Evolutionary conservation across 1,284 basidiomycete species (phyloP).

Genomic region (Rhodotorula sp.): DNA sequence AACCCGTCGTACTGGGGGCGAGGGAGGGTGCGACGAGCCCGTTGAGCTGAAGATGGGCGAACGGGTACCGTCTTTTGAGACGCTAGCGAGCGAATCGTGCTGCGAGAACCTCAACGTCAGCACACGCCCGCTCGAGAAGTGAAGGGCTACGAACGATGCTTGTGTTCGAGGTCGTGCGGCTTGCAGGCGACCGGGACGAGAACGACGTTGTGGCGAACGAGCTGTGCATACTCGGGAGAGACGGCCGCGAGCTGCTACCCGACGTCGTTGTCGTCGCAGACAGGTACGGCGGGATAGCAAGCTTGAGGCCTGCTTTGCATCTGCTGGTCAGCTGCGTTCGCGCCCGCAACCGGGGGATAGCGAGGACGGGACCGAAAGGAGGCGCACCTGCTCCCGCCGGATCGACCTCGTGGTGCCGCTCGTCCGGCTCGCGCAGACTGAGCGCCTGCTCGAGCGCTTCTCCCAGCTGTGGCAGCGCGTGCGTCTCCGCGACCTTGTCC

Average conservation of each 20-base stretch:
- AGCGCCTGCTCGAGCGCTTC: neutral
- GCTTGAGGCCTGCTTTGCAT: neutral
- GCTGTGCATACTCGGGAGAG: slow-evolving; percentile 1
- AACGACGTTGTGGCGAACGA: slow-evolving; percentile 6
- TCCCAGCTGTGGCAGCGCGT: too few species aligned
- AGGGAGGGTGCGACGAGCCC: neutral
- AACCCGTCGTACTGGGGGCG: neutral
- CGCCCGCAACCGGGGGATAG: neutral
- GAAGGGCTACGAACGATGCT: neutral
- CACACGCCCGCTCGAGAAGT: neutral
- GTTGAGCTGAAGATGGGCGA: neutral
- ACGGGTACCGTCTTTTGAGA: neutral
- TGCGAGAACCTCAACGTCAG: neutral
- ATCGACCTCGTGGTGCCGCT: neutral
- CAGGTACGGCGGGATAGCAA: neutral
- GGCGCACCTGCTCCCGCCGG: neutral
- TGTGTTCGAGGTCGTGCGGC: slow-evolving; percentile 7
- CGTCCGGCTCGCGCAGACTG: neutral
- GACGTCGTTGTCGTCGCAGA: neutral
- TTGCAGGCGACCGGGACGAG: slow-evolving; percentile 4
- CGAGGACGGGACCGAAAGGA: neutral
- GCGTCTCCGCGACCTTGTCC: too few species aligned
- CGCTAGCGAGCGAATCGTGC: neutral
- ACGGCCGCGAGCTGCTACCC: neutral
- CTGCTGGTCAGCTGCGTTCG: neutral